These are phyloP conservation scores for Nannochloropsis oceanica DNA, from an alignment of 108 stramenopile species.

Conservation along the genomic window DNA sequence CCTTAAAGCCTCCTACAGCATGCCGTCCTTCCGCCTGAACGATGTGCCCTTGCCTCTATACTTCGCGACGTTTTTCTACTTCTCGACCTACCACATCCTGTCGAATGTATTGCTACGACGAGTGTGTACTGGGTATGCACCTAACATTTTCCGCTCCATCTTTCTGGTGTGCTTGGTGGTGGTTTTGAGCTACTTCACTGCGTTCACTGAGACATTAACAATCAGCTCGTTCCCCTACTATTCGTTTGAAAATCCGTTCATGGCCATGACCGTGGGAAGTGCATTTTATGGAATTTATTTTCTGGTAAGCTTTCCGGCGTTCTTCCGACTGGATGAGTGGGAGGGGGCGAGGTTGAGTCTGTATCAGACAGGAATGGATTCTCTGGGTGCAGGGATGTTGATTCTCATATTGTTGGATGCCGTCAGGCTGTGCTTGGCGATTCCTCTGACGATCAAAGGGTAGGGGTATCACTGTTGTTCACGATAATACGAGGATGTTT, in stretches of 20 bases:
- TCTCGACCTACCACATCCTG: slow-evolving; percentile 79
- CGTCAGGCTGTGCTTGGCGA: slow-evolving; percentile 49
- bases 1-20: slow-evolving; percentile 79
- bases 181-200: slow-evolving; percentile 56
- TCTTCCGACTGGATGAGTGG: slow-evolving; percentile 45
- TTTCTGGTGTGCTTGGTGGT: slow-evolving; percentile 17
- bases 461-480: no score
- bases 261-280: slow-evolving; percentile 51
- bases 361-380: slow-evolving; percentile 16
- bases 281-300: slow-evolving; percentile 98
- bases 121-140: slow-evolving; percentile 29
- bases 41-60: slow-evolving; percentile 77
- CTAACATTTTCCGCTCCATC: not conserved
- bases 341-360: not conserved
- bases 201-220: slow-evolving; percentile 92
- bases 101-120: slow-evolving; percentile 71
- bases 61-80: slow-evolving; percentile 93
- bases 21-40: slow-evolving; percentile 78
- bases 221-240: slow-evolving; percentile 89
- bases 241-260: slow-evolving; percentile 62
- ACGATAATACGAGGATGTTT: no score
- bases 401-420: slow-evolving; percentile 76
- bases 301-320: slow-evolving; percentile 61
- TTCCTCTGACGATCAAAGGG: slow-evolving; percentile 7
- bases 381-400: slow-evolving; percentile 51